phyloP scores from a whole-genome alignment of 192 early-diverging fungal genomes.

The Linnemannia elongata region DNA sequence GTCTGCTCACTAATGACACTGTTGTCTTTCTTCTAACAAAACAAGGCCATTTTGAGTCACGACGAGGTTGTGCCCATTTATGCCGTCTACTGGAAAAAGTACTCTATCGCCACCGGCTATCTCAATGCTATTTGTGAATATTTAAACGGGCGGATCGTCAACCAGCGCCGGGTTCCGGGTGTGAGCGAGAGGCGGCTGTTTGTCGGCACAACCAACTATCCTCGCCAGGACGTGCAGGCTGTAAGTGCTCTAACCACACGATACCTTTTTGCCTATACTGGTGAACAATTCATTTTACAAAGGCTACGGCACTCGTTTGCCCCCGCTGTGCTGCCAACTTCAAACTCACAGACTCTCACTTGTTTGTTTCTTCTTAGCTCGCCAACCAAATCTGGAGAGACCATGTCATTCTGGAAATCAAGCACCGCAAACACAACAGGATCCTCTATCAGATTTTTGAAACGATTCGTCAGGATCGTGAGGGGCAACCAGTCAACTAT shows the following conservation, averaged over 20 bases:
- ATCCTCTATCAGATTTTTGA: conserved; percentile 80
- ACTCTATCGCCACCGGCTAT: conserved; percentile 70
- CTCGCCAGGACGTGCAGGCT: conserved; percentile 74
- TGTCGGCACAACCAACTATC: conserved; percentile 64
- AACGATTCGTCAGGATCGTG: conserved; percentile 74
- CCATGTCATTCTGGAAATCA: conserved; percentile 72
- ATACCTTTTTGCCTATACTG: neutral
- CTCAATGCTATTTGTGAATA: conserved; percentile 77
- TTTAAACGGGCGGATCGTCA: conserved; percentile 72
- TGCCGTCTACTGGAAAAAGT: conserved; percentile 75
- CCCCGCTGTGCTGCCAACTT: neutral
- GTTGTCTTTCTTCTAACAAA: neutral
- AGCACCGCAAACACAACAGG: conserved; percentile 69
- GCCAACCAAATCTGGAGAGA: conserved; percentile 82
- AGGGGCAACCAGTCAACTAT: conserved; percentile 70
- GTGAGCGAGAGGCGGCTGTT: conserved; percentile 46
- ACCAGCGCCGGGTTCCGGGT: conserved; percentile 51
- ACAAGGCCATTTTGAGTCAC: conserved; percentile 69
- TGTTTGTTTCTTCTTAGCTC: conserved; percentile 58
- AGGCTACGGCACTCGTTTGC: neutral
- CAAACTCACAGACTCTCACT: neutral
- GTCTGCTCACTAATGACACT: neutral
- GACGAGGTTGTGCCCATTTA: conserved; percentile 81
- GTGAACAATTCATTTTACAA: neutral
- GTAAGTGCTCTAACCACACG: conserved; percentile 55